Evolutionary conservation across 768 basidiomycete species (phyloP).

Genomic region (Termitomyces sp.): DNA sequence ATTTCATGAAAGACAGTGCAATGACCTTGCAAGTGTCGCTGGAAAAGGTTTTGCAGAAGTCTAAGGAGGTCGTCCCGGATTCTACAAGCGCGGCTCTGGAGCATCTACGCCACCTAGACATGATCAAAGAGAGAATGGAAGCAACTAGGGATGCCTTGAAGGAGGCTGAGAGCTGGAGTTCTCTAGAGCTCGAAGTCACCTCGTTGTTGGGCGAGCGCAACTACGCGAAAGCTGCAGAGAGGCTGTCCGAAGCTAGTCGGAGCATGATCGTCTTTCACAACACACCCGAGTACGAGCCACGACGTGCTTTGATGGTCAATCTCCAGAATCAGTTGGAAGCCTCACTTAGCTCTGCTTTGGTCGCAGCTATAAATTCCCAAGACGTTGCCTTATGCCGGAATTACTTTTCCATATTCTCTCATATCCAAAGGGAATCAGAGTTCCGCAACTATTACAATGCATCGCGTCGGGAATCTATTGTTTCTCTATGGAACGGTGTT

Average conservation of each 20-base stretch:
- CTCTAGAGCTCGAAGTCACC: conserved; percentile 89
- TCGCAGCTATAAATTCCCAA: conserved; percentile 78
- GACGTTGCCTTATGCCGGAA: conserved; percentile 72
- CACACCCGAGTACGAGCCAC: conserved; percentile 85
- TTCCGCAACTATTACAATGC: conserved; percentile 95
- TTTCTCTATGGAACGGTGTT: conserved; percentile 67
- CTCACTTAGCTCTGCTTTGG: conserved; percentile 84
- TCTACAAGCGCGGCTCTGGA: conserved; percentile 69
- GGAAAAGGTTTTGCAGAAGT: conserved; percentile 54
- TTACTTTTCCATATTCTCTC: conserved; percentile 84
- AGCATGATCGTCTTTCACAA: conserved; percentile 93
- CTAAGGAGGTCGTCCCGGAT: conserved; percentile 47
- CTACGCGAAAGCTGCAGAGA: conserved; percentile 88
- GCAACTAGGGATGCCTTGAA: conserved; percentile 83
- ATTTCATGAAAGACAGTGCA: conserved; percentile 95
- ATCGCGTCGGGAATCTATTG: conserved; percentile 62
- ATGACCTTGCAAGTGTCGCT: conserved; percentile 69
- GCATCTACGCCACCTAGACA: conserved; percentile 77
- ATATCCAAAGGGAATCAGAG: conserved; percentile 89
- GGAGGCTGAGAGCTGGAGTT: conserved; percentile 97
- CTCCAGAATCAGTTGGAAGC: conserved; percentile 97
- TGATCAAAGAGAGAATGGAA: conserved; percentile 84
- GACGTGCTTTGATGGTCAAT: conserved; percentile 82
- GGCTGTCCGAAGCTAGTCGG: conserved; percentile 84
- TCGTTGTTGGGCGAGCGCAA: conserved; percentile 74